These are phyloP conservation scores for Massariosphaeria phaeospora DNA, from an alignment of 495 filamentous ascomycete species.

Conservation along the genomic window DNA sequence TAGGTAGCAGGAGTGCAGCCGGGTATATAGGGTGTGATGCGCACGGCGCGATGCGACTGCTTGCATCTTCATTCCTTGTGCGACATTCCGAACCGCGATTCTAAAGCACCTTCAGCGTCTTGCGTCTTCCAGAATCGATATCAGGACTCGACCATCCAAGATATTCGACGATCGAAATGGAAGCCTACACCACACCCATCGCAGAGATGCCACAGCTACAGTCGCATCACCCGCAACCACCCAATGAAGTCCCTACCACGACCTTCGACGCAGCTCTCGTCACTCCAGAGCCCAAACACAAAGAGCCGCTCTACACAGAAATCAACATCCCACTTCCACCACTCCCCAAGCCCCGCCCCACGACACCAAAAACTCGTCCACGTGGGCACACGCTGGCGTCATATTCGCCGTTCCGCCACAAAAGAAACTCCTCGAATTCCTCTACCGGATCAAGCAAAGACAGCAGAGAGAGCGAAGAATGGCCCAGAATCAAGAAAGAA, in stretches of 20 bases:
- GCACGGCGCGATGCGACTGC: background rate
- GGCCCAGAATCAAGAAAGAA: too few species aligned
- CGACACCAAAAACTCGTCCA: background rate
- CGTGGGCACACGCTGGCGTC: conserved; percentile 15
- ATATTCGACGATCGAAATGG: too few species aligned
- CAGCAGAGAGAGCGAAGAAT: too few species aligned
- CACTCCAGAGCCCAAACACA: conserved; percentile 3
- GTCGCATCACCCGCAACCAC: background rate
- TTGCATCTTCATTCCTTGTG: background rate
- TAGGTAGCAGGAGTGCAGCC: background rate
- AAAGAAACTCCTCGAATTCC: conserved; percentile 2
- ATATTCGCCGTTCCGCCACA: conserved; percentile 6
- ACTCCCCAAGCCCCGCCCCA: conserved; percentile 2
- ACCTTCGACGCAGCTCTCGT: background rate
- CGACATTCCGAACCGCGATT: too few species aligned
- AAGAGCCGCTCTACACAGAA: conserved; percentile 27
- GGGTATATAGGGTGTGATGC: background rate
- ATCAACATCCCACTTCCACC: conserved; percentile 21
- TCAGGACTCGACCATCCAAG: too few species aligned
- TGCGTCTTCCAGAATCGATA: too few species aligned
- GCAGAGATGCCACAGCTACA: background rate
- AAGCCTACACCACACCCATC: too few species aligned
- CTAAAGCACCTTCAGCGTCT: too few species aligned
- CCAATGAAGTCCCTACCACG: too few species aligned
- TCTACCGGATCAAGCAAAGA: too few species aligned